These are phyloP conservation scores for Calcarisporium arbuscula DNA, from an alignment of 2,329 filamentous ascomycete species.

Conservation along the genomic window DNA sequence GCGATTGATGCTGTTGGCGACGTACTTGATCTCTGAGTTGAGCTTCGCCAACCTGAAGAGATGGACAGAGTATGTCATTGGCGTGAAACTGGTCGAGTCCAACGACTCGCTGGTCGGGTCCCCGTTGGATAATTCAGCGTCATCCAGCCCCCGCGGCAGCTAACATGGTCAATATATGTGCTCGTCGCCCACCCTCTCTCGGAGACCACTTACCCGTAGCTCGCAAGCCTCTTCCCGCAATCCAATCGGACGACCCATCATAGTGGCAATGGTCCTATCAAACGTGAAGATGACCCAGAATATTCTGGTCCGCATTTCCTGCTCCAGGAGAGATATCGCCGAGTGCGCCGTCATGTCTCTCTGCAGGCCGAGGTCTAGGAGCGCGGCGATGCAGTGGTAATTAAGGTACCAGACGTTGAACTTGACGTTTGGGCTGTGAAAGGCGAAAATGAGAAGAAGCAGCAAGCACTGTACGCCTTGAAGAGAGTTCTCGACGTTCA, in stretches of 20 bases:
- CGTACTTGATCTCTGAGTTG: slow-evolving; percentile 53
- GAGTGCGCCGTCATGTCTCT: slow-evolving; percentile 36
- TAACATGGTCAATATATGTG: slow-evolving; percentile 23
- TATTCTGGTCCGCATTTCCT: slow-evolving; percentile 48
- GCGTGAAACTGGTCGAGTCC: slow-evolving; percentile 2
- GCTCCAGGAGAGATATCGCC: slow-evolving; percentile 39
- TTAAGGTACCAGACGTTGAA: slow-evolving; percentile 50
- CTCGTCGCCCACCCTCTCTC: no score
- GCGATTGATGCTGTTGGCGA: slow-evolving; percentile 45
- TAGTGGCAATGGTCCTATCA: slow-evolving; percentile 45
- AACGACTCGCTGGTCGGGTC: not conserved
- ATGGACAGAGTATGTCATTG: slow-evolving; percentile 38
- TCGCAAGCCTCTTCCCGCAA: slow-evolving; percentile 50
- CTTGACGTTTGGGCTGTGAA: slow-evolving; percentile 41
- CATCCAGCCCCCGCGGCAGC: slow-evolving; percentile 7
- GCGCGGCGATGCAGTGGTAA: slow-evolving; percentile 45
- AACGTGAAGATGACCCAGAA: slow-evolving; percentile 50
- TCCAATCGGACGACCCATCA: slow-evolving; percentile 50
- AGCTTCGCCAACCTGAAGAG: slow-evolving; percentile 40
- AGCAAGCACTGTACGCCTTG: slow-evolving; percentile 43
- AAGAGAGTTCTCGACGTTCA: slow-evolving; percentile 42
- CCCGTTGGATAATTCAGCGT: slow-evolving; percentile 5
- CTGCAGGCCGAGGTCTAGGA: slow-evolving; percentile 46
- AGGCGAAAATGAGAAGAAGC: slow-evolving; percentile 39
- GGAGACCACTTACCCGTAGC: slow-evolving; percentile 24